Percentiles rank a stretch among this genome's conserved stretches.
These are phyloP conservation scores for Stemphylium beticola DNA, from an alignment of 2,329 filamentous ascomycete species.

Conservation along the genomic window DNA sequence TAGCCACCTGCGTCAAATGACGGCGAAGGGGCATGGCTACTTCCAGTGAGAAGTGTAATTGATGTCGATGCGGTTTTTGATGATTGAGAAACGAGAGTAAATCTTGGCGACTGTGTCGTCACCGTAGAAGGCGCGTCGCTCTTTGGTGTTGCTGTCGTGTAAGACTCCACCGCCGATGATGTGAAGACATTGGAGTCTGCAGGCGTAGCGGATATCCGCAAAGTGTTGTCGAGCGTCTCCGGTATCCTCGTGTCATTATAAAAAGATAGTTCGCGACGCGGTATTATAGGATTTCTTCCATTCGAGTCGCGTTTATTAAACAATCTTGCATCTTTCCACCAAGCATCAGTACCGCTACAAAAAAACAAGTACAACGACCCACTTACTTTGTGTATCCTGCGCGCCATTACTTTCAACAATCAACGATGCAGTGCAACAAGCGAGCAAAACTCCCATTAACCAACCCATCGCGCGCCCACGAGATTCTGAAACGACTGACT, in stretches of 20 bases:
- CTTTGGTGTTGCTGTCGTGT: background rate
- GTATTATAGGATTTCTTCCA: constrained; percentile 6
- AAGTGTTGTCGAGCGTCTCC: background rate
- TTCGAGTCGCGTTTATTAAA: background rate
- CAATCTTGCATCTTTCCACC: background rate
- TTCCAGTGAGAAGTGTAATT: background rate
- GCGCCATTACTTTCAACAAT: constrained; percentile 1
- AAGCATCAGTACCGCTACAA: background rate
- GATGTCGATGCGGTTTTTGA: background rate
- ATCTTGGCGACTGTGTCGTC: background rate
- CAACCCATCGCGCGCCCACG: constrained; percentile 45
- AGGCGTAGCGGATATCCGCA: background rate
- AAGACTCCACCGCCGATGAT: background rate
- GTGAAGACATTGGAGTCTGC: background rate
- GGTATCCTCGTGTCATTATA: constrained; percentile 12
- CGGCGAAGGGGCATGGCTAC: background rate
- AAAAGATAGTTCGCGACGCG: constrained; percentile 8
- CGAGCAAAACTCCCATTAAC: constrained; percentile 38
- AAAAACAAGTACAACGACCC: background rate
- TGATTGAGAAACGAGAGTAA: background rate
- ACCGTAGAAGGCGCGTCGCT: background rate
- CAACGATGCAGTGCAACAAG: constrained; percentile 11
- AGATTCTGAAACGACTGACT: constrained; percentile 30
- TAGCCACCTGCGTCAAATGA: background rate
- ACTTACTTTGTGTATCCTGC: constrained; percentile 4